Percentiles rank a stretch among this genome's conserved stretches.
Conservation (phyloP, 129 eudicot genomes). For the Flaveria bidentis region DNA sequence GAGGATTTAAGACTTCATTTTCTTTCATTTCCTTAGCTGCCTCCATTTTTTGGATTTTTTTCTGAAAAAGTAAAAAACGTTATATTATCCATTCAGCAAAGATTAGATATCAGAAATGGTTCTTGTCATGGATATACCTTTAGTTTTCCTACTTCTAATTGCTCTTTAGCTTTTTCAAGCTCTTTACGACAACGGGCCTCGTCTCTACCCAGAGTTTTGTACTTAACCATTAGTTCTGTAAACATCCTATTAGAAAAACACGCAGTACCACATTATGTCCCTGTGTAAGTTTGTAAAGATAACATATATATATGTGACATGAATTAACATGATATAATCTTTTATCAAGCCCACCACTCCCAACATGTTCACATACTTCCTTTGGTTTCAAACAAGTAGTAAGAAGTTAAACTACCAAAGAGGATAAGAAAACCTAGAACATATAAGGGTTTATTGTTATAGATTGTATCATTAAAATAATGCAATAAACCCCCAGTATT, state of each 20-base stretch:
- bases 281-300: neutral
- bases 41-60: constrained; percentile 59
- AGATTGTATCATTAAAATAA: neutral
- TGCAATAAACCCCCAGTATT: neutral
- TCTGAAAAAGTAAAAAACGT: constrained; percentile 29
- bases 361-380: neutral
- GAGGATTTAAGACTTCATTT: constrained; percentile 57
- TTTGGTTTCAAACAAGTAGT: no score
- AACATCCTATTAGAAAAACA: constrained; percentile 48
- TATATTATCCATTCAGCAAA: constrained; percentile 6
- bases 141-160: constrained; percentile 45
- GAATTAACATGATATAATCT: neutral
- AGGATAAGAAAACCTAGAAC: neutral
- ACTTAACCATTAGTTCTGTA: constrained; percentile 67
- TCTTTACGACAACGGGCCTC: constrained; percentile 57
- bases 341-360: neutral
- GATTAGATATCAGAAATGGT: constrained; percentile 4
- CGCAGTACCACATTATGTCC: neutral
- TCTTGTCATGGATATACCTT: constrained; percentile 45
- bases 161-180: constrained; percentile 66
- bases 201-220: constrained; percentile 61
- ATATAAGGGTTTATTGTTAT: neutral
- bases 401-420: neutral
- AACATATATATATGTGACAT: neutral
- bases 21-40: constrained; percentile 57